phyloP scores from a whole-genome alignment of 2,329 filamentous ascomycete genomes.

The Magnaporthiopsis incrustans region DNA sequence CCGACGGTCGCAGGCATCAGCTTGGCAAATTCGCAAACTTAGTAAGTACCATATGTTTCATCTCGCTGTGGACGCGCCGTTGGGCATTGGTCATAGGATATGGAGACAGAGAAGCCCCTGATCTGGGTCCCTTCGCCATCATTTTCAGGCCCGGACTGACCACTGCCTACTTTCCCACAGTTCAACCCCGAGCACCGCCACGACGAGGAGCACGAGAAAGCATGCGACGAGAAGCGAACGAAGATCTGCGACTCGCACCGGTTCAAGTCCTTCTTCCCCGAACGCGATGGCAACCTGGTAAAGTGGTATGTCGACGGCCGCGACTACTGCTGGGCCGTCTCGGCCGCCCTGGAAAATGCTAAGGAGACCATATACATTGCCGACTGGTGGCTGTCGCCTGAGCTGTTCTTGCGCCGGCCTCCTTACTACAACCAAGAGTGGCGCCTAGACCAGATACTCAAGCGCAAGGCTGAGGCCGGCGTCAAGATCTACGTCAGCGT shows the following conservation, averaged over 20 bases:
- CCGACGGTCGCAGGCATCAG: constrained; percentile 33
- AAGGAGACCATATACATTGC: constrained; percentile 91
- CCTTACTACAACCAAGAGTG: constrained; percentile 77
- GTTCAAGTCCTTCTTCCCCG: constrained; percentile 85
- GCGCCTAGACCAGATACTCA: constrained; percentile 78
- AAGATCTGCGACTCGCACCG: constrained; percentile 66
- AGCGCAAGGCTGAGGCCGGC: constrained; percentile 80
- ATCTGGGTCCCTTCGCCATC: not conserved
- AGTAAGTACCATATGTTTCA: constrained; percentile 27
- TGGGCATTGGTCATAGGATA: not conserved
- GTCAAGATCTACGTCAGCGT: constrained; percentile 93
- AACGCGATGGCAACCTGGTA: constrained; percentile 73
- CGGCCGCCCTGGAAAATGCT: constrained; percentile 78
- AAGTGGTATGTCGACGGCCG: constrained; percentile 98
- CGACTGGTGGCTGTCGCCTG: constrained; percentile 95
- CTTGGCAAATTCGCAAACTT: constrained; percentile 57
- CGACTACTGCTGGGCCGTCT: constrained; percentile 94
- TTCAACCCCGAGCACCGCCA: constrained; percentile 87
- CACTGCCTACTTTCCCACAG: constrained; percentile 22
- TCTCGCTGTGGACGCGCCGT: not conserved
- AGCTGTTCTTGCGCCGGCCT: constrained; percentile 77
- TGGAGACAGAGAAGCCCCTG: not conserved
- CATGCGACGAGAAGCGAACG: constrained; percentile 71
- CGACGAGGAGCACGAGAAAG: constrained; percentile 84
- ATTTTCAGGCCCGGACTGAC: not conserved